Evolutionary conservation across 164 flowering plant species (phyloP).

Genomic region (Liquidambar formosana): DNA sequence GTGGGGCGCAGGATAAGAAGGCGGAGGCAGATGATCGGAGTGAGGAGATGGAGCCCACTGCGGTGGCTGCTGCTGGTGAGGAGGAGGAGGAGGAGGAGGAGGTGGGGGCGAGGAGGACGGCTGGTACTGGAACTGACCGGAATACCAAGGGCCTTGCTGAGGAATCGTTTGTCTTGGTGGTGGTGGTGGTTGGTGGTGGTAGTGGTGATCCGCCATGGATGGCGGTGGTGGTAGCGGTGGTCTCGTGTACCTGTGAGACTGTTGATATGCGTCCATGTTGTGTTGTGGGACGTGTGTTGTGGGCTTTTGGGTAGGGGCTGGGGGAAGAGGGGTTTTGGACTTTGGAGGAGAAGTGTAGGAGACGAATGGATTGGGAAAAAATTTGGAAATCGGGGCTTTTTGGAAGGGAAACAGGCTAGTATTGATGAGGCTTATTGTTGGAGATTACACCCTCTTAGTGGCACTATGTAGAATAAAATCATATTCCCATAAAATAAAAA

Average conservation of each 20-base stretch:
- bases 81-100: constrained; percentile 21
- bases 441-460: too few species aligned
- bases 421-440: too few species aligned
- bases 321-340: too few species aligned
- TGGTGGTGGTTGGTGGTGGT: constrained; percentile 33
- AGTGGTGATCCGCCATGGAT: constrained; percentile 38
- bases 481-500: too few species aligned
- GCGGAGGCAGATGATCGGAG: constrained; percentile 24
- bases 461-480: too few species aligned
- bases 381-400: too few species aligned
- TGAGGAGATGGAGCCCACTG: constrained; percentile 35
- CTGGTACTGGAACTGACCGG: constrained; percentile 58
- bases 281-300: too few species aligned
- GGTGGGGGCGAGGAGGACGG: constrained; percentile 23
- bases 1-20: constrained; percentile 30
- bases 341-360: too few species aligned
- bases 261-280: constrained; percentile 44
- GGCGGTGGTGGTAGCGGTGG: constrained; percentile 47
- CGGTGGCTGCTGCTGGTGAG: constrained; percentile 15
- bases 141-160: constrained; percentile 37
- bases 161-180: constrained; percentile 16
- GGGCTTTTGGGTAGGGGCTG: too few species aligned
- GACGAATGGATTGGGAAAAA: too few species aligned
- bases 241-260: constrained; percentile 43
- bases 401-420: too few species aligned